These are phyloP conservation scores for Adansonia madagascariensis DNA, from an alignment of 441 rosid genomes.

Conservation along the genomic window DNA sequence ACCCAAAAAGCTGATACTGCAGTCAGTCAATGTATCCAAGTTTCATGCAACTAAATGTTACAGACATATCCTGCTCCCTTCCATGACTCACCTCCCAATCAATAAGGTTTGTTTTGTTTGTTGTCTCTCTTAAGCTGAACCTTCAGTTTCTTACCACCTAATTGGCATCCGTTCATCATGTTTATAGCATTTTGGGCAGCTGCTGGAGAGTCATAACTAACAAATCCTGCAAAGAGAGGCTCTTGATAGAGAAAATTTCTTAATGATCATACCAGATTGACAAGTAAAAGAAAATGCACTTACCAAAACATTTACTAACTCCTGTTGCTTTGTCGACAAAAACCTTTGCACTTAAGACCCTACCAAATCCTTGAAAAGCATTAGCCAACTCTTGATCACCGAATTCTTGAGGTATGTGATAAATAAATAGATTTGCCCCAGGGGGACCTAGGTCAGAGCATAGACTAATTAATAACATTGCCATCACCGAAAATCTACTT, in stretches of 20 bases:
- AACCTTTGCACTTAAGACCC: slow-evolving; percentile 88
- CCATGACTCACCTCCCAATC: slow-evolving; percentile 52
- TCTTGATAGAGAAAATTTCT: slow-evolving; percentile 16
- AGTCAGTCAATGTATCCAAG: slow-evolving; percentile 52
- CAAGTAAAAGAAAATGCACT: slow-evolving; percentile 32
- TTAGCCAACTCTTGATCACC: slow-evolving; percentile 89
- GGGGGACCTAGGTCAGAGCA: slow-evolving; percentile 75
- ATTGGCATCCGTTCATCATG: slow-evolving; percentile 86
- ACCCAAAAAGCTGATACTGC: slow-evolving; percentile 48
- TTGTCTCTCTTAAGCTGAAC: slow-evolving; percentile 98
- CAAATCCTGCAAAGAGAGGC: slow-evolving; percentile 73
- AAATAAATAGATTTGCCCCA: slow-evolving; percentile 92
- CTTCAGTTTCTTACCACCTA: slow-evolving; percentile 96
- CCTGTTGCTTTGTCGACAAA: slow-evolving; percentile 95
- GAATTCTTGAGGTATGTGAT: slow-evolving; percentile 95
- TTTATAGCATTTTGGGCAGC: slow-evolving; percentile 85
- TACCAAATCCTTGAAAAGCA: slow-evolving; percentile 82
- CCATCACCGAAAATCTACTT: background rate
- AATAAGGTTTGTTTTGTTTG: slow-evolving; percentile 73
- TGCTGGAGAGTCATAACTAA: slow-evolving; percentile 84
- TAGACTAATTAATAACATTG: slow-evolving; percentile 27
- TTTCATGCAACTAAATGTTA: slow-evolving; percentile 44
- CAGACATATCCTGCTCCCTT: slow-evolving; percentile 45
- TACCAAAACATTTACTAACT: slow-evolving; percentile 99
- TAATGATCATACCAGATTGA: background rate